Base-by-base conservation (phyloP, 106 monocot genomes). In the Triglochin maritima region DNA sequence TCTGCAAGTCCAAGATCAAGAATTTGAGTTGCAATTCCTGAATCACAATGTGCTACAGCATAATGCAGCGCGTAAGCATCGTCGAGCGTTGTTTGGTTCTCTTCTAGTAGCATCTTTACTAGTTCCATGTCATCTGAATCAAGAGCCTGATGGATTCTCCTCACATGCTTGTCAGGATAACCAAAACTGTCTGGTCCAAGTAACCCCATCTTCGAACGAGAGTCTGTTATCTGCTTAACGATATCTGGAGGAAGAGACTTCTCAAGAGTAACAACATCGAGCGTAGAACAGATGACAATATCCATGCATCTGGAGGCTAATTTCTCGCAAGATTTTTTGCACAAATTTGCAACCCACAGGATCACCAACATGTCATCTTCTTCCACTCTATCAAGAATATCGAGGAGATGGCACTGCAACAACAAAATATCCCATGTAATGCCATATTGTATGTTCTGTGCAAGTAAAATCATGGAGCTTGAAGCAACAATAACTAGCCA, bases 41-140 rank as follows among this genome's bases (percentile, higher is more conserved):
- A 63, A 44, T 88, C 81, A 47, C 96, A 91, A 57, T 88, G 68
- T 16, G 82, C 78, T 6, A 92, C 88, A 1, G 96, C 91, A 62
- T 98, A 92, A 59, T 98, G 96, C 41, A 98, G 66, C 0, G 86
- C 91, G 77, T 57, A 88, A 2, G 96, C 82, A 75, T 84, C 96
- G 60, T 98, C 91, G 4, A 92, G 67, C 63, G 76, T 77, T 5
- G 78, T 81, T 3, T 69, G 67, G 4, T 76, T 71, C 75, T 98
- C 96, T 60, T 63, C 79, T 10, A 98, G 43, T 29, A 98, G 73
- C 91, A 98, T 76, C 9, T 74, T 77, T 7, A 96, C 82, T 50
- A 96, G 69, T 44, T 87, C 88, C 49, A 96, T 74, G 57, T 96
- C 96, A 63, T 96, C 96, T 0, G 85, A 88, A 50, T 91, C 88